Conservation (phyloP, 768 basidiomycete genomes). For the Sarcomyxa edulis region DNA sequence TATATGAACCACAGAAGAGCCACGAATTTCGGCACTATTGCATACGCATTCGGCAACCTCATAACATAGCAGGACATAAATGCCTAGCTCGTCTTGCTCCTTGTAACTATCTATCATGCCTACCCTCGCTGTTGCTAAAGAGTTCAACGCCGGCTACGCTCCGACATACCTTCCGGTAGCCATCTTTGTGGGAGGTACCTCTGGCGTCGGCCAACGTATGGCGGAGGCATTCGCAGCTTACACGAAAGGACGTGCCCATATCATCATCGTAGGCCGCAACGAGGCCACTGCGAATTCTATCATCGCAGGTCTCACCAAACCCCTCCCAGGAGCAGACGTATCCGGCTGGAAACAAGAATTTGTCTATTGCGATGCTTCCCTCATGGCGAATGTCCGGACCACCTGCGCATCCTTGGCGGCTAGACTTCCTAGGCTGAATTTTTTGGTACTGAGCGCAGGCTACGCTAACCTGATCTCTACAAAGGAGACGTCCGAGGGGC, state of each 20-base stretch:
- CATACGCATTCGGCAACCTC: no score
- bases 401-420: slow-evolving; percentile 21
- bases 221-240: slow-evolving; percentile 39
- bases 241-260: slow-evolving; percentile 45
- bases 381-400: slow-evolving; percentile 43
- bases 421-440: slow-evolving; percentile 43
- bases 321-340: slow-evolving; percentile 10
- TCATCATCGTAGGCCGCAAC: slow-evolving; percentile 51
- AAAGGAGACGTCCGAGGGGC: slow-evolving; percentile 38
- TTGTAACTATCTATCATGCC: slow-evolving; percentile 22
- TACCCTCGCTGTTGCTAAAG: slow-evolving; percentile 20
- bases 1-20: no score
- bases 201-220: slow-evolving; percentile 44
- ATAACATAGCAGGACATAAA: no score
- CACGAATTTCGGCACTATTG: no score
- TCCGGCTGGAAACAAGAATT: slow-evolving; percentile 33
- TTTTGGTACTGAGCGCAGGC: slow-evolving; percentile 43
- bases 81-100: no score
- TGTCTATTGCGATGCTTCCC: slow-evolving; percentile 44
- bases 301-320: slow-evolving; percentile 36
- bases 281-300: slow-evolving; percentile 39
- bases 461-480: slow-evolving; percentile 30
- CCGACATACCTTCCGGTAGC: slow-evolving; percentile 18
- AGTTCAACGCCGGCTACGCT: slow-evolving; percentile 23
- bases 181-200: slow-evolving; percentile 40